Evolutionary conservation across 2,329 filamentous ascomycete genomes (phyloP).

Genomic region (Penicillium sp.): DNA sequence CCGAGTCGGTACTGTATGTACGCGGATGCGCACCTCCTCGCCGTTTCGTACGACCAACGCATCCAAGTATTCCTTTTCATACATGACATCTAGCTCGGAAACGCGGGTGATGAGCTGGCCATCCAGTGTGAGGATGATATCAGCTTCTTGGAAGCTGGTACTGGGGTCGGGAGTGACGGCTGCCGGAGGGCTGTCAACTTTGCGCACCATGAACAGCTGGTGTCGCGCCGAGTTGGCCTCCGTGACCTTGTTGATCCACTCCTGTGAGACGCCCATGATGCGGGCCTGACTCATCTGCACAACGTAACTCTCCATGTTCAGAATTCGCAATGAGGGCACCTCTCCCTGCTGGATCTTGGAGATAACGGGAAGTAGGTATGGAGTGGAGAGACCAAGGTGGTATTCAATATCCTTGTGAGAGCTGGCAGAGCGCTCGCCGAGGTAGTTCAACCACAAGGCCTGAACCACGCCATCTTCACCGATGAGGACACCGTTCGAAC

Average conservation of each 20-base stretch:
- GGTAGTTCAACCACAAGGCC: conserved; percentile 93
- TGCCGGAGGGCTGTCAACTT: conserved; percentile 64
- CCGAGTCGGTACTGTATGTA: conserved; percentile 81
- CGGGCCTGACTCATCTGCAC: conserved; percentile 96
- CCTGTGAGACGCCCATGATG: conserved; percentile 93
- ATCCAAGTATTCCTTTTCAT: conserved; percentile 76
- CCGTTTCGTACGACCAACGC: conserved; percentile 84
- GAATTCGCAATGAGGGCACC: conserved; percentile 77
- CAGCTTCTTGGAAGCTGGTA: conserved; percentile 76
- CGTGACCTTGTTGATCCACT: conserved; percentile 91
- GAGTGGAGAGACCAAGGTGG: conserved; percentile 85
- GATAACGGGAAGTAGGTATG: conserved; percentile 83
- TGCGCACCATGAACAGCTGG: conserved; percentile 97
- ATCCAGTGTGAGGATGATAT: conserved; percentile 88
- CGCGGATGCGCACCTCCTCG: conserved; percentile 68
- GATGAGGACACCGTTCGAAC: conserved; percentile 88
- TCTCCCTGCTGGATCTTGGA: conserved; percentile 76
- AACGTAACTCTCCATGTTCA: conserved; percentile 90
- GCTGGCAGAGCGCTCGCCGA: conserved; percentile 77
- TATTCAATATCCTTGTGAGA: conserved; percentile 91
- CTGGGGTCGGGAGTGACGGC: conserved; percentile 40
- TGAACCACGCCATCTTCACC: conserved; percentile 88
- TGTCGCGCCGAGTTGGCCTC: conserved; percentile 85
- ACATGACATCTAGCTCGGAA: conserved; percentile 93
- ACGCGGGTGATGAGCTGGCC: conserved; percentile 89